phyloP scores from a whole-genome alignment of 2,329 filamentous ascomycete species.

The Lecanicillium sp. region DNA sequence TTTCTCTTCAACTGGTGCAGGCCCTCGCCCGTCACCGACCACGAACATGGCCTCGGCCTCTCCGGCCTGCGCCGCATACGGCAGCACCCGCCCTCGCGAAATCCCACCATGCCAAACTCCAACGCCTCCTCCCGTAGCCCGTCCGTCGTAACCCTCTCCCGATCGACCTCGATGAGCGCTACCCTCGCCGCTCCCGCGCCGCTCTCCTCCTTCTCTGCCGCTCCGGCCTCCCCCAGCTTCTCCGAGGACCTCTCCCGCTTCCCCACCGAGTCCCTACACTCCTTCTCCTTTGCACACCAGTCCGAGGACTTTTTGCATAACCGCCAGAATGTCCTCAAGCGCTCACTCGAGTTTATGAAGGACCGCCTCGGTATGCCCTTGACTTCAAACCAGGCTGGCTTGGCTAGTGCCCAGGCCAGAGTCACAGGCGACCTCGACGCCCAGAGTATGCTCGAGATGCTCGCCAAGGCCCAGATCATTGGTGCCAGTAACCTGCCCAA shows the following conservation, averaged over 20 bases:
- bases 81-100: conserved; percentile 61
- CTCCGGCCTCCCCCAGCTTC: conserved; percentile 66
- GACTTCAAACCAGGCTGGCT: conserved; percentile 60
- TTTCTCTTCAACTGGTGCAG: conserved; percentile 39
- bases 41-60: conserved; percentile 78
- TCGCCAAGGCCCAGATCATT: conserved; percentile 75
- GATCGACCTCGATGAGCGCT: conserved; percentile 65
- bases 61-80: conserved; percentile 91
- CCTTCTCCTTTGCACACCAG: conserved; percentile 95
- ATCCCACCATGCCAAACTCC: conserved; percentile 58
- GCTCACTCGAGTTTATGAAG: conserved; percentile 94
- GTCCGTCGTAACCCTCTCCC: conserved; percentile 51
- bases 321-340: conserved; percentile 86
- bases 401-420: conserved; percentile 78
- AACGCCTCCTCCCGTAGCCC: conserved; percentile 57
- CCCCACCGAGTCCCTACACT: conserved; percentile 92
- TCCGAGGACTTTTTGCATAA: conserved; percentile 88
- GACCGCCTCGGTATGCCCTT: conserved; percentile 78
- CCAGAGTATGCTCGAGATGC: conserved; percentile 83
- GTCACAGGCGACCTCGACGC: conserved; percentile 77
- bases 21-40: conserved; percentile 75
- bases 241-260: conserved; percentile 88
- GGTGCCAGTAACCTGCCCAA: conserved; percentile 58
- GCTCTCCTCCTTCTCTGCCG: conserved; percentile 47
- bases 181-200: conserved; percentile 54